A percentile compares a stretch with the other conserved stretches of the same genome.
Conservation (phyloP, 2,329 filamentous ascomycete genomes). For the Colletotrichum karsti region DNA sequence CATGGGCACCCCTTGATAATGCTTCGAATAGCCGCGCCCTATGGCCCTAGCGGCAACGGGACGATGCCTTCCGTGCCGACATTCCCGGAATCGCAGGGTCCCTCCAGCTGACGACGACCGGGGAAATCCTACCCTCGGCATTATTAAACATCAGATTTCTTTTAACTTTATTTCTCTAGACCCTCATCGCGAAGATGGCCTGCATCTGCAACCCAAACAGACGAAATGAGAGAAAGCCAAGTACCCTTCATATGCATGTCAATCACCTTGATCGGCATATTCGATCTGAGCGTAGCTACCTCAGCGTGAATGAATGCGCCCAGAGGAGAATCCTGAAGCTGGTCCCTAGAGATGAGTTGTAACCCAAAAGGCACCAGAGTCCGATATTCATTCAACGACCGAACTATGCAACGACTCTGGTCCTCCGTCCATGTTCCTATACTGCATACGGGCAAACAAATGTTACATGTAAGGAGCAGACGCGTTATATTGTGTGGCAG, state of each 20-base stretch:
- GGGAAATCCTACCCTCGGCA: constrained; percentile 12
- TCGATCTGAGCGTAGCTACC: too few relatives aligned
- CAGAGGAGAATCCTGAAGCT: too few relatives aligned
- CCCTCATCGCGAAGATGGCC: background rate
- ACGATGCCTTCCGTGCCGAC: constrained; percentile 17
- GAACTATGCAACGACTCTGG: too few relatives aligned
- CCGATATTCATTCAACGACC: too few relatives aligned
- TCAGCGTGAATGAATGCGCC: too few relatives aligned
- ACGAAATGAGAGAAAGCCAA: background rate
- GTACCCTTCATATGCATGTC: constrained; percentile 13
- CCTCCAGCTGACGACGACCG: background rate
- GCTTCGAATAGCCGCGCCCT: background rate
- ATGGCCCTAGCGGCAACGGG: constrained; percentile 3
- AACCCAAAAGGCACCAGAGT: too few relatives aligned
- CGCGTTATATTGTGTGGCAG: too few relatives aligned
- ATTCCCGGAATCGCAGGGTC: background rate
- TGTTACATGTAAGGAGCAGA: too few relatives aligned
- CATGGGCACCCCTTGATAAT: constrained; percentile 4
- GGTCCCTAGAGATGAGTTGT: too few relatives aligned
- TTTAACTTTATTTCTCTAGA: constrained; percentile 5
- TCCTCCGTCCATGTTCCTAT: too few relatives aligned
- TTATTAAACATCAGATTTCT: constrained; percentile 25
- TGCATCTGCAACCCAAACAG: background rate
- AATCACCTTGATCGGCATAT: constrained; percentile 5
- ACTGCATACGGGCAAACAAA: too few relatives aligned